A percentile compares a stretch with the other conserved stretches of the same genome.
These are phyloP conservation scores for Suhomyces maxii DNA, from an alignment of 1,139 yeast genomes.

Conservation along the genomic window DNA sequence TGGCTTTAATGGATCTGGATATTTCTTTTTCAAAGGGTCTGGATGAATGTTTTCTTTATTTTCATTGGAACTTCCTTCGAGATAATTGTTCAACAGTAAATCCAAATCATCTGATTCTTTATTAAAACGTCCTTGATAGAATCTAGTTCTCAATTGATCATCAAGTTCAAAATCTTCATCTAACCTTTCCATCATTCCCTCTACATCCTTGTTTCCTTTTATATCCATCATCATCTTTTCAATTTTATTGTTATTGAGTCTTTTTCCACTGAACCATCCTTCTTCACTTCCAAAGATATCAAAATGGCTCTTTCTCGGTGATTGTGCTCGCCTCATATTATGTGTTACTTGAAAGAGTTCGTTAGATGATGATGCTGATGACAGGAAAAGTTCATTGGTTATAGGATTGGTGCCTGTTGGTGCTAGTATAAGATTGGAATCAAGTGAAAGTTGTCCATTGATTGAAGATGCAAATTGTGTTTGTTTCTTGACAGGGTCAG, in stretches of 20 bases:
- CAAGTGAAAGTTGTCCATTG: constrained; percentile 2
- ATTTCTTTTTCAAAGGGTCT: background rate
- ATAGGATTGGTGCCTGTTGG: constrained; percentile 4
- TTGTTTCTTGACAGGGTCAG: constrained; percentile 6
- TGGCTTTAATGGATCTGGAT: constrained; percentile 30
- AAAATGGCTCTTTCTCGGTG: constrained; percentile 5
- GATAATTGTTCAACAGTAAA: constrained; percentile 27
- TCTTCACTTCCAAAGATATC: constrained; percentile 9
- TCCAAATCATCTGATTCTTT: constrained; percentile 29
- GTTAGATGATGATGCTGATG: constrained; percentile 17
- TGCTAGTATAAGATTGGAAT: constrained; percentile 5
- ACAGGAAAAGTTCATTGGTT: constrained; percentile 6
- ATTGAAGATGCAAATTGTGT: background rate
- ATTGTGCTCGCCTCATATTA: constrained; percentile 17
- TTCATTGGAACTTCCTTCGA: constrained; percentile 20
- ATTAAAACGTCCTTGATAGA: constrained; percentile 40
- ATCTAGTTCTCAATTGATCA: constrained; percentile 48
- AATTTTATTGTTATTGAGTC: constrained; percentile 37
- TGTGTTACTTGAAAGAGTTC: constrained; percentile 46
- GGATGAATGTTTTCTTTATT: constrained; percentile 38
- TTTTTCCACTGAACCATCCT: constrained; percentile 16
- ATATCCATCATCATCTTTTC: constrained; percentile 34
- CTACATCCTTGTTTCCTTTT: constrained; percentile 1
- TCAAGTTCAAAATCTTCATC: constrained; percentile 29
- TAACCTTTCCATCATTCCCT: constrained; percentile 12